These are phyloP conservation scores for Cucumis variabilis DNA, from an alignment of 331 rosid genomes.

Conservation along the genomic window DNA sequence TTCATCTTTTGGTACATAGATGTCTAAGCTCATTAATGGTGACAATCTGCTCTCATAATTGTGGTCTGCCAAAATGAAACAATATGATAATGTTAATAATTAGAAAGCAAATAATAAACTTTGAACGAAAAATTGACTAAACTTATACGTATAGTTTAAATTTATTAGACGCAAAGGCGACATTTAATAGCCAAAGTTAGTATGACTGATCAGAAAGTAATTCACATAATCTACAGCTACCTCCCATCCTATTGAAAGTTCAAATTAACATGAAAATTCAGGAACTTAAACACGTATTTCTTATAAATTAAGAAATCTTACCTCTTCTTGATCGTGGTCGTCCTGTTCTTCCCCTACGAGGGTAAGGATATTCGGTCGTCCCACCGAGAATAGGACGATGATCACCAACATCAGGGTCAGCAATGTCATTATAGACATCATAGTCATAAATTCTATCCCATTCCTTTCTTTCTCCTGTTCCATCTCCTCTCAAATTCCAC, in stretches of 20 bases:
- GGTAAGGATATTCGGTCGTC: slow-evolving; percentile 41
- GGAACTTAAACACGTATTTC: too few species aligned
- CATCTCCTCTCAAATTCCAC: slow-evolving; percentile 39
- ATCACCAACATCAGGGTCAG: slow-evolving; percentile 33
- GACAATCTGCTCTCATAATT: slow-evolving; percentile 40
- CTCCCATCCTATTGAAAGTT: too few species aligned
- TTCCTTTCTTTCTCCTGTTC: slow-evolving; percentile 39
- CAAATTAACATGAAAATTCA: too few species aligned
- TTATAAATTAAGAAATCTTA: not conserved
- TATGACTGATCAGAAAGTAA: too few species aligned
- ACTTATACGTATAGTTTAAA: too few species aligned
- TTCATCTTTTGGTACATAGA: slow-evolving; percentile 51
- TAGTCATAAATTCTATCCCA: slow-evolving; percentile 57
- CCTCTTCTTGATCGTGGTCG: slow-evolving; percentile 38
- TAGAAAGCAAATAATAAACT: too few species aligned
- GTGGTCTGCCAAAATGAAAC: slow-evolving; percentile 31
- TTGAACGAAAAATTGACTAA: too few species aligned
- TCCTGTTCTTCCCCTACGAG: slow-evolving; percentile 59
- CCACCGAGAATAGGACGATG: slow-evolving; percentile 54
- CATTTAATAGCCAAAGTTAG: too few species aligned
- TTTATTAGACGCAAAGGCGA: too few species aligned
- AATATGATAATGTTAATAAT: not conserved
- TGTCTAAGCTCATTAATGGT: slow-evolving; percentile 30
- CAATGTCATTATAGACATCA: slow-evolving; percentile 46
- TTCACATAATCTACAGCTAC: too few species aligned